Evolutionary conservation across 2,329 filamentous ascomycete species (phyloP).

Genomic region (Aspergillus sp.): DNA sequence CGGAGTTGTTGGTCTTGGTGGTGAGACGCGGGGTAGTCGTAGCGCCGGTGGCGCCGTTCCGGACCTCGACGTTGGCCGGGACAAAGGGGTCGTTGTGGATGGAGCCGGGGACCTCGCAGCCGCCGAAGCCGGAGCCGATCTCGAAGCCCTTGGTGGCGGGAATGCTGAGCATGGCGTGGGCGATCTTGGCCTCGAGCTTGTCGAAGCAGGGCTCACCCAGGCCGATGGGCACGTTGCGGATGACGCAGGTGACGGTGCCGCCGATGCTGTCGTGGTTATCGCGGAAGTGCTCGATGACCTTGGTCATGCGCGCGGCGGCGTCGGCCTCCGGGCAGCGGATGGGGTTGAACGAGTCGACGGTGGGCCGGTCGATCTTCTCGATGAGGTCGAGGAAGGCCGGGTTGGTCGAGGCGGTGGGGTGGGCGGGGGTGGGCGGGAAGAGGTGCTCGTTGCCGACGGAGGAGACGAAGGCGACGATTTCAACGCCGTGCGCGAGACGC

Average conservation of each 20-base stretch:
- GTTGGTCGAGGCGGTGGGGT: conserved; percentile 69
- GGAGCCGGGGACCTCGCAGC: conserved; percentile 82
- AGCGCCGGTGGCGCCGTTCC: conserved; percentile 11
- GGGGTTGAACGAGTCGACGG: conserved; percentile 80
- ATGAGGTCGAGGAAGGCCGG: conserved; percentile 75
- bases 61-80: conserved; percentile 39
- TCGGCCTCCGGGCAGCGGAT: conserved; percentile 77
- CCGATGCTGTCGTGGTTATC: conserved; percentile 86
- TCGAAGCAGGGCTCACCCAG: conserved; percentile 94
- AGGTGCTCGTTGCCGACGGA: conserved; percentile 79
- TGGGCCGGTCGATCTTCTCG: conserved; percentile 66
- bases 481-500: conserved; percentile 72
- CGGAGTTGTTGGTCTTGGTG: conserved; percentile 92
- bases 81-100: conserved; percentile 89
- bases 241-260: conserved; percentile 90
- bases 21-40: conserved; percentile 58
- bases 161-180: conserved; percentile 91
- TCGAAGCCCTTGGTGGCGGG: conserved; percentile 96
- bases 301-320: conserved; percentile 68
- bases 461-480: conserved; percentile 87
- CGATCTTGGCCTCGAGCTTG: conserved; percentile 88
- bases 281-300: conserved; percentile 71
- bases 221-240: conserved; percentile 78
- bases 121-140: conserved; percentile 87
- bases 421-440: conserved; percentile 66